phyloP scores from a whole-genome alignment of 176 grass and related monocot species.

The Elymus sibiricus region DNA sequence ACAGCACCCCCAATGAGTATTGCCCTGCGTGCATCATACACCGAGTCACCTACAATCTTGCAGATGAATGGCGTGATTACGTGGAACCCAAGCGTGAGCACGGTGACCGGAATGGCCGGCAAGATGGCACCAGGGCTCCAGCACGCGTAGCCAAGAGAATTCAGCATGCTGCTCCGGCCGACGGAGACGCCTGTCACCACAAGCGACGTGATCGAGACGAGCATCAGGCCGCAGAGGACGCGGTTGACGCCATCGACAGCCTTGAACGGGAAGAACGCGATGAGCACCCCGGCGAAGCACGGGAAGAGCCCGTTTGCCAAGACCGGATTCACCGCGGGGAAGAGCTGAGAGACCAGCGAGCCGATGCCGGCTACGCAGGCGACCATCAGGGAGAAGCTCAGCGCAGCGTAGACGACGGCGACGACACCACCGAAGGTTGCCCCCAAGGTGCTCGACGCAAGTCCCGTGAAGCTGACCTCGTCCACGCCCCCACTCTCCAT shows the following conservation, averaged over 20 bases:
- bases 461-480: conserved; percentile 84
- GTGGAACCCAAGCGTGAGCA: conserved; percentile 77
- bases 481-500: conserved; percentile 45
- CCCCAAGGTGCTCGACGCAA: conserved; percentile 71
- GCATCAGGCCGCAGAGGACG: conserved; percentile 60
- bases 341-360: conserved; percentile 48
- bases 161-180: conserved; percentile 52
- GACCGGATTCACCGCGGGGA: conserved; percentile 33
- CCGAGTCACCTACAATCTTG: conserved; percentile 75
- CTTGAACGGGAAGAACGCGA: conserved; percentile 75
- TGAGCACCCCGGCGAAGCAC: conserved; percentile 50
- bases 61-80: conserved; percentile 86
- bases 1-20: conserved; percentile 69
- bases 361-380: conserved; percentile 78
- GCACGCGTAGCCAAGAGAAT: conserved; percentile 44
- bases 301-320: conserved; percentile 59
- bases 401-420: conserved; percentile 59
- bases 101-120: conserved; percentile 59
- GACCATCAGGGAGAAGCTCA: conserved; percentile 74
- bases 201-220: conserved; percentile 57
- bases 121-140: conserved; percentile 48
- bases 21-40: conserved; percentile 62
- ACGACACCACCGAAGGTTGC: conserved; percentile 31
- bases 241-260: conserved; percentile 67
- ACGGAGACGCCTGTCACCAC: conserved; percentile 60